Percentiles rank a stretch among this genome's conserved stretches.
phyloP scores from a whole-genome alignment of 768 basidiomycete genomes.

The Mycena vulgaris region DNA sequence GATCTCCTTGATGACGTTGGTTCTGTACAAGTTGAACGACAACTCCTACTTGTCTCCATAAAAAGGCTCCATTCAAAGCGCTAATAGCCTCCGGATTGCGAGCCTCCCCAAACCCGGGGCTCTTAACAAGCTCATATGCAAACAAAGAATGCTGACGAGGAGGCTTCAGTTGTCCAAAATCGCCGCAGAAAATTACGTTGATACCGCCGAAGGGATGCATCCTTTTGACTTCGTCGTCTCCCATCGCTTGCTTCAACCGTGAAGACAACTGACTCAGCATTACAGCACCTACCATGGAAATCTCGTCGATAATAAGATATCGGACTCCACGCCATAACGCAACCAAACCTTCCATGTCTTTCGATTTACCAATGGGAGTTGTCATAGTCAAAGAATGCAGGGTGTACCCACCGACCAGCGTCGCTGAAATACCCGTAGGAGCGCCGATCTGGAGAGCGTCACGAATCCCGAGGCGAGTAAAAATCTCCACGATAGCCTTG shows the following conservation, averaged over 20 bases:
- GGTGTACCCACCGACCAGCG: conserved; percentile 46
- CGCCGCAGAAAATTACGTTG: conserved; percentile 50
- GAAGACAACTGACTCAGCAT: conserved; percentile 41
- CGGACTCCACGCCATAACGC: conserved; percentile 36
- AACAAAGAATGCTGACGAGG: conserved; percentile 38
- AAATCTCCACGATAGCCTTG: conserved; percentile 38
- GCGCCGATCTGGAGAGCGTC: conserved; percentile 5
- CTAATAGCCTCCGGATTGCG: neutral
- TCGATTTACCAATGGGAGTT: conserved; percentile 22
- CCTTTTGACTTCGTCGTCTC: neutral
- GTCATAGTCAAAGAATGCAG: conserved; percentile 46
- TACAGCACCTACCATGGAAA: conserved; percentile 38
- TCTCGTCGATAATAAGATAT: conserved; percentile 42
- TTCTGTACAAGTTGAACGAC: conserved; percentile 36
- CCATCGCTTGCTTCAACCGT: conserved; percentile 40
- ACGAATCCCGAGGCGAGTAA: conserved; percentile 6
- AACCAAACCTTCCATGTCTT: neutral
- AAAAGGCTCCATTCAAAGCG: neutral
- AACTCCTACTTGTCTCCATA: neutral
- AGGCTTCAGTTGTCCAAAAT: conserved; percentile 48
- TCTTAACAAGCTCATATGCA: conserved; percentile 17
- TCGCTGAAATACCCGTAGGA: conserved; percentile 48
- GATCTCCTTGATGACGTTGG: conserved; percentile 31
- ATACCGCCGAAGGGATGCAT: conserved; percentile 46
- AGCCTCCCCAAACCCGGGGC: conserved; percentile 6